Conservation (phyloP, 495 filamentous ascomycete species). For the Neurospora terricola region DNA sequence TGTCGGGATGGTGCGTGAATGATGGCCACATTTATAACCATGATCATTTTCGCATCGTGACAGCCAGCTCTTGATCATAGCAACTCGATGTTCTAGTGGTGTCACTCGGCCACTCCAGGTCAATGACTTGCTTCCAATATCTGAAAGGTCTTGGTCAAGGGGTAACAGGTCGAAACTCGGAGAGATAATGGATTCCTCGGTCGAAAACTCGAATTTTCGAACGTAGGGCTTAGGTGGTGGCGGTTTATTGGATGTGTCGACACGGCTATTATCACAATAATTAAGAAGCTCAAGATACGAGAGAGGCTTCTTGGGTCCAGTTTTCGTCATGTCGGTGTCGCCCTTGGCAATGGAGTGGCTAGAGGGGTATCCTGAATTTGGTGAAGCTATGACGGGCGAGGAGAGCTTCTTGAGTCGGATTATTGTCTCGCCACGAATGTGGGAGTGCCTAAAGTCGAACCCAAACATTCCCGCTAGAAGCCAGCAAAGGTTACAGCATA, state of each 20-base stretch:
- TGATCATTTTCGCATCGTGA: background rate
- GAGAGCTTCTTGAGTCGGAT: background rate
- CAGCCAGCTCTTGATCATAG: background rate
- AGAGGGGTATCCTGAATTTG: background rate
- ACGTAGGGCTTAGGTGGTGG: background rate
- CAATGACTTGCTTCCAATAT: background rate
- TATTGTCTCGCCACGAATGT: background rate
- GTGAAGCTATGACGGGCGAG: background rate
- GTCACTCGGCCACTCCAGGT: background rate
- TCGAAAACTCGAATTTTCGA: background rate
- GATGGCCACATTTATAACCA: background rate
- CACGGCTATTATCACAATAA: background rate
- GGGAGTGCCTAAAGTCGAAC: background rate
- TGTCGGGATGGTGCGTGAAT: background rate
- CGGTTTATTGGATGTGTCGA: background rate
- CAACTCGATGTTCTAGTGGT: background rate
- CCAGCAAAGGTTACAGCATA: background rate
- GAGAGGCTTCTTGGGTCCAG: background rate
- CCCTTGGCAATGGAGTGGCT: background rate
- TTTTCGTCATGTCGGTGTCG: background rate
- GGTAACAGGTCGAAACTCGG: background rate
- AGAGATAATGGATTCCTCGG: background rate
- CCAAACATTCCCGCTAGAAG: background rate
- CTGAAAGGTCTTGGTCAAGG: background rate
- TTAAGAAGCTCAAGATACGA: background rate